These are phyloP conservation scores for Phaseolus lunatus DNA, from an alignment of 306 rosid species.

Conservation along the genomic window DNA sequence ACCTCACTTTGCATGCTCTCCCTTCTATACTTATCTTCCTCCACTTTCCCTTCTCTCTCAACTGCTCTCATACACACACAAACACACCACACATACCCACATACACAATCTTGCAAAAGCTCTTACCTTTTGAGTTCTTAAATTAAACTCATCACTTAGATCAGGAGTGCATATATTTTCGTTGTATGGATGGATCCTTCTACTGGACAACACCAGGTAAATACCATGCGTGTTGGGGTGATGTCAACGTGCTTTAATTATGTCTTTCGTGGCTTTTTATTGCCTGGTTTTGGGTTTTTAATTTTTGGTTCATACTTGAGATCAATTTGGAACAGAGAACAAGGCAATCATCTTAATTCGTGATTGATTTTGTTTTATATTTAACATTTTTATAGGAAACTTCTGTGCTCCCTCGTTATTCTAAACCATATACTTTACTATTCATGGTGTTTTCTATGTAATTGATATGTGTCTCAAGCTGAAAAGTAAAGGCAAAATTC, in stretches of 20 bases:
- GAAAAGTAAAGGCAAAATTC: constrained; percentile 8
- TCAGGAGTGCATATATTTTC: background rate
- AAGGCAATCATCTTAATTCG: background rate
- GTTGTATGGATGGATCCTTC: constrained; percentile 87
- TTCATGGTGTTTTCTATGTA: constrained; percentile 29
- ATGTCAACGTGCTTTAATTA: background rate
- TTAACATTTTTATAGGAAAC: constrained; percentile 1
- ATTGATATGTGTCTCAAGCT: constrained; percentile 27
- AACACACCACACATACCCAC: background rate
- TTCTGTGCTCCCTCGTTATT: background rate
- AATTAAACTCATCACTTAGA: background rate
- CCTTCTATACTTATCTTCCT: background rate
- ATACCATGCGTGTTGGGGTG: background rate
- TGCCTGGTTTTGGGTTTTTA: background rate
- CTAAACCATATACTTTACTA: constrained; percentile 22
- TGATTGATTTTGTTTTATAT: background rate
- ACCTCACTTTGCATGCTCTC: constrained; percentile 66
- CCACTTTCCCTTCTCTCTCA: background rate
- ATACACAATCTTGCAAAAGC: constrained; percentile 6
- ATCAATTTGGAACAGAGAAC: constrained; percentile 6
- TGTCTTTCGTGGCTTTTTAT: background rate
- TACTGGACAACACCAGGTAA: constrained; percentile 78
- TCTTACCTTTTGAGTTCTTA: constrained; percentile 10
- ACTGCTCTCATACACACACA: background rate
- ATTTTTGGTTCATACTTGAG: background rate